These are phyloP conservation scores for Martensiomyces pterosporus DNA, from an alignment of 192 early-diverging fungal species.

Conservation along the genomic window DNA sequence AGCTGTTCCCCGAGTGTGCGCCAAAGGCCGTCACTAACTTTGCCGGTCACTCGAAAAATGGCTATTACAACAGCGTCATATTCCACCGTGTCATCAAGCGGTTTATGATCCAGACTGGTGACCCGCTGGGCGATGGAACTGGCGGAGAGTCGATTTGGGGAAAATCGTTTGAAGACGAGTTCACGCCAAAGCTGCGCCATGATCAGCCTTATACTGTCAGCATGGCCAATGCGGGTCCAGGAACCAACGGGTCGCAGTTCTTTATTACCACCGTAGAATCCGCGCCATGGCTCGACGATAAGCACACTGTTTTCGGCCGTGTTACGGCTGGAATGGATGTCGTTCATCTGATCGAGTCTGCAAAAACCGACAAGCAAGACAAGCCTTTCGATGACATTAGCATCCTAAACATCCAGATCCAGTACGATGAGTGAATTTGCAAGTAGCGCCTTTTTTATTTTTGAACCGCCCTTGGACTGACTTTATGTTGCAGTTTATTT, in stretches of 20 bases:
- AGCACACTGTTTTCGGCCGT: conserved; percentile 94
- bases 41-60: conserved; percentile 76
- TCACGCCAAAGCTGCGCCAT: conserved; percentile 71
- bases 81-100: conserved; percentile 97
- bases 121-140: conserved; percentile 86
- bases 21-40: conserved; percentile 91
- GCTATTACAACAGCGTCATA: conserved; percentile 88
- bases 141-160: conserved; percentile 94
- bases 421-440: not conserved
- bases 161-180: conserved; percentile 91
- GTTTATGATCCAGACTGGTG: conserved; percentile 97
- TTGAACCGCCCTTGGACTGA: too few relatives aligned
- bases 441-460: not conserved
- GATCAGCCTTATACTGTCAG: conserved; percentile 87
- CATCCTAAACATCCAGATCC: conserved; percentile 51
- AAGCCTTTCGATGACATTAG: conserved; percentile 73
- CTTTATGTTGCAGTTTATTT: not conserved
- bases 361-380: conserved; percentile 80
- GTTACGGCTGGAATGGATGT: conserved; percentile 90
- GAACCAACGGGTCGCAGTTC: conserved; percentile 92
- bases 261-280: conserved; percentile 87
- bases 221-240: conserved; percentile 92
- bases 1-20: conserved; percentile 85
- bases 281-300: conserved; percentile 93
- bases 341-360: conserved; percentile 77